phyloP scores from a whole-genome alignment of 129 eudicot species.

The Lactuca saligna region DNA sequence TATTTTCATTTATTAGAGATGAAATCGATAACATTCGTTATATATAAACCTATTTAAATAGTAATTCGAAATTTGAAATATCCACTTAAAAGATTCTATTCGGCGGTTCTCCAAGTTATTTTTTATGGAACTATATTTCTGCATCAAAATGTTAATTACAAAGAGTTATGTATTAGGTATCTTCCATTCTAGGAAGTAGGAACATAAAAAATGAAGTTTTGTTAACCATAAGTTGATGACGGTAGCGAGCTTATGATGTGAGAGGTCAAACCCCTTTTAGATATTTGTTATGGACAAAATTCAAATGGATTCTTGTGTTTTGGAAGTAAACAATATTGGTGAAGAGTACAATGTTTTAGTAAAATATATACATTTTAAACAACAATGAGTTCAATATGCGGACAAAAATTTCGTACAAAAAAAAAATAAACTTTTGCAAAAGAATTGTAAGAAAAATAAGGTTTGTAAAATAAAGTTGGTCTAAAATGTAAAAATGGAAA shows the following conservation, averaged over 20 bases:
- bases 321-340: background rate
- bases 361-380: background rate
- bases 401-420: too few species aligned
- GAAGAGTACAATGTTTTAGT: constrained; percentile 3
- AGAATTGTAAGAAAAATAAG: too few species aligned
- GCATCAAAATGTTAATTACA: background rate
- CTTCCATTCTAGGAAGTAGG: background rate
- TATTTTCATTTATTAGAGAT: too few species aligned
- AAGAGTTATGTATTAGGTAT: background rate
- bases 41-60: background rate
- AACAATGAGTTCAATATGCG: too few species aligned
- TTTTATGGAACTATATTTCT: background rate
- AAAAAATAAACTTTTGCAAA: too few species aligned
- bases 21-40: too few species aligned
- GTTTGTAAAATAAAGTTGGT: too few species aligned
- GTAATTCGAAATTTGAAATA: background rate
- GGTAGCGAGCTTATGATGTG: constrained; percentile 4
- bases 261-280: background rate
- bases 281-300: background rate
- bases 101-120: background rate
- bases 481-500: too few species aligned
- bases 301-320: background rate
- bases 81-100: background rate
- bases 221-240: background rate
- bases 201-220: constrained; percentile 5